Evolutionary conservation across 1,284 basidiomycete species (phyloP).

Genomic region (Sporisorium exsertum): DNA sequence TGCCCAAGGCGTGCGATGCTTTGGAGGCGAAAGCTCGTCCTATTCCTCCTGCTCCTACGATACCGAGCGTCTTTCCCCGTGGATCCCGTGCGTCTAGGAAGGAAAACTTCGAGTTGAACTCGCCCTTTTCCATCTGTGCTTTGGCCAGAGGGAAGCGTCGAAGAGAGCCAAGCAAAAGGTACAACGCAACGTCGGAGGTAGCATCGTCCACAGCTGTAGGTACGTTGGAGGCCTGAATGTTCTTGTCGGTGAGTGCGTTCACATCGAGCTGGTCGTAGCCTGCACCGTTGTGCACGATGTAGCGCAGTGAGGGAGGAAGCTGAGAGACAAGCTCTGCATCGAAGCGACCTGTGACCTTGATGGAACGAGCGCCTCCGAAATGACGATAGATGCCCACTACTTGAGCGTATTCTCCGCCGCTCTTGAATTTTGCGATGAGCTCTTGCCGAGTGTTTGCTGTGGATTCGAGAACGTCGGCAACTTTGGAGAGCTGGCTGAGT

Average conservation of each 20-base stretch:
- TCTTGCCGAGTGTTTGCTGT: slow-evolving; percentile 40
- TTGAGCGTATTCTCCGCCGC: slow-evolving; percentile 74
- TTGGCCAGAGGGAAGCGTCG: slow-evolving; percentile 57
- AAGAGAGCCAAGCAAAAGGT: slow-evolving; percentile 59
- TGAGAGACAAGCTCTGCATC: slow-evolving; percentile 54
- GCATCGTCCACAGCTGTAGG: slow-evolving; percentile 63
- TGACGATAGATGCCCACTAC: slow-evolving; percentile 84
- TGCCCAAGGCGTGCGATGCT: slow-evolving; percentile 59
- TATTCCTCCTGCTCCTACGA: slow-evolving; percentile 64
- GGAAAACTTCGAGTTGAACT: slow-evolving; percentile 57
- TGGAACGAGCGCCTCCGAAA: slow-evolving; percentile 71
- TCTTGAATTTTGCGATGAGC: slow-evolving; percentile 41
- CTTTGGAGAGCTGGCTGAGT: slow-evolving; percentile 37
- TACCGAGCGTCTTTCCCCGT: slow-evolving; percentile 57
- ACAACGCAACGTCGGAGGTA: slow-evolving; percentile 62
- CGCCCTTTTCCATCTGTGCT: slow-evolving; percentile 41
- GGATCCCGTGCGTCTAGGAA: slow-evolving; percentile 56
- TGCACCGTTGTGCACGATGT: slow-evolving; percentile 64
- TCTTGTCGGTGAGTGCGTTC: slow-evolving; percentile 34
- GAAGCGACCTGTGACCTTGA: slow-evolving; percentile 58
- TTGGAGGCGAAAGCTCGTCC: slow-evolving; percentile 60
- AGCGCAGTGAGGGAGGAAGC: slow-evolving; percentile 51
- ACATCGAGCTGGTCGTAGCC: slow-evolving; percentile 66
- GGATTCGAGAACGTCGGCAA: slow-evolving; percentile 45
- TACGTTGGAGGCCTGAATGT: slow-evolving; percentile 61